These are phyloP conservation scores for Peronospora destructor DNA, from an alignment of 352 stramenopile species.

Conservation along the genomic window DNA sequence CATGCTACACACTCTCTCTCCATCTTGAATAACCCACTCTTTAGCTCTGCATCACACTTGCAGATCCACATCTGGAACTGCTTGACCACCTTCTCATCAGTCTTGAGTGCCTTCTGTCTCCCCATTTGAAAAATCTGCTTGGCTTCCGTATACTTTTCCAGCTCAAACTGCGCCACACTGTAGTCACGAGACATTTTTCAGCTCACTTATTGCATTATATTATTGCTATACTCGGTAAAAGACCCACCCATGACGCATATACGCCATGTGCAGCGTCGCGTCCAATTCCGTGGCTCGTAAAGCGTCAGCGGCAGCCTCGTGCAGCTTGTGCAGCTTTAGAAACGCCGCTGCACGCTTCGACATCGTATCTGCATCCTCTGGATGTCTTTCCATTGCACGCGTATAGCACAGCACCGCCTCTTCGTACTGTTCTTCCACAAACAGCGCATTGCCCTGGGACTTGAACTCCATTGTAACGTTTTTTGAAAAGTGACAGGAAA, in stretches of 20 bases:
- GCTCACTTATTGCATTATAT: not conserved
- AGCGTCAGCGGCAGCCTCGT: slow-evolving; percentile 49
- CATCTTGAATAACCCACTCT: slow-evolving; percentile 32
- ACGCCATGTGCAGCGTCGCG: slow-evolving; percentile 40
- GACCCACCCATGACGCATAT: slow-evolving; percentile 66
- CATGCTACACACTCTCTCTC: not conserved
- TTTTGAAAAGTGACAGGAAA: slow-evolving; percentile 4
- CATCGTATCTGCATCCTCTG: slow-evolving; percentile 42
- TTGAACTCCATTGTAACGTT: slow-evolving; percentile 51
- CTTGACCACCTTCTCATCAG: slow-evolving; percentile 34
- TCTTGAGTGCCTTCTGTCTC: slow-evolving; percentile 27
- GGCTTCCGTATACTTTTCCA: slow-evolving; percentile 62
- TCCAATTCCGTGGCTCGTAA: slow-evolving; percentile 46
- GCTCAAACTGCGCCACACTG: slow-evolving; percentile 74
- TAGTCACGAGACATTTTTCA: slow-evolving; percentile 3
- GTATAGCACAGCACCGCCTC: slow-evolving; percentile 53
- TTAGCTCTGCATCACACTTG: slow-evolving; percentile 81
- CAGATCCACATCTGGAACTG: slow-evolving; percentile 82
- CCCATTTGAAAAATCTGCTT: slow-evolving; percentile 56
- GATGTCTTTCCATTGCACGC: slow-evolving; percentile 31
- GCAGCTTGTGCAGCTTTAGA: slow-evolving; percentile 60
- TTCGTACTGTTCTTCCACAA: slow-evolving; percentile 77
- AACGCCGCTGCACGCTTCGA: slow-evolving; percentile 63
- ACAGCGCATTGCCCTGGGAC: slow-evolving; percentile 69
- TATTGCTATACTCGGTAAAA: not conserved